Percentiles rank a stretch among this genome's conserved stretches.
Evolutionary conservation across 139 green algal genomes (phyloP).

Genomic region (Diplosphaera chodatii): DNA sequence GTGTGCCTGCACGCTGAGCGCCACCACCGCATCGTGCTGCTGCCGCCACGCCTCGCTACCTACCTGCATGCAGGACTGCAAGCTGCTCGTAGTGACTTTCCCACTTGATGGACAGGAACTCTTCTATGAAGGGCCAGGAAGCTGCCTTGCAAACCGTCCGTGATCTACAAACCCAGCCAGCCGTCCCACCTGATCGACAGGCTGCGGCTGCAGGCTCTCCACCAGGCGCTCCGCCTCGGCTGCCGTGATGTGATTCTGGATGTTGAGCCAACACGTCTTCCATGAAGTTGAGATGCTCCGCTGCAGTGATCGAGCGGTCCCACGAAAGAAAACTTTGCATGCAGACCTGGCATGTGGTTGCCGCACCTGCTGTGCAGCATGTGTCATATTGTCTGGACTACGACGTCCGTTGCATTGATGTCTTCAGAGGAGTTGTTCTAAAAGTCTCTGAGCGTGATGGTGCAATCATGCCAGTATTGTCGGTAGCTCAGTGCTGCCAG

Average conservation of each 20-base stretch:
- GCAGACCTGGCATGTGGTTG: too few species aligned
- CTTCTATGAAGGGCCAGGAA: not conserved
- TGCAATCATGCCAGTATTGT: too few species aligned
- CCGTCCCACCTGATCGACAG: conserved; percentile 39
- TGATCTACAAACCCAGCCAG: too few species aligned
- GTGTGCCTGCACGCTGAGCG: conserved; percentile 75
- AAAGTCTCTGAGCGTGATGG: too few species aligned
- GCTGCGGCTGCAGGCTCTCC: conserved; percentile 28
- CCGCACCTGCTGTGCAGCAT: too few species aligned
- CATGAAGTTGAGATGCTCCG: not conserved
- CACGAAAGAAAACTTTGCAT: too few species aligned
- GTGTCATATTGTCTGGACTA: too few species aligned
- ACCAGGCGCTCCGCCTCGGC: conserved; percentile 57
- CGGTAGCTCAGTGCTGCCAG: too few species aligned
- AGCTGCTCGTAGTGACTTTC: not conserved
- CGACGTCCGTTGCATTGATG: too few species aligned
- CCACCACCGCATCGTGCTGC: conserved; percentile 52
- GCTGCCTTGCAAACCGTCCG: not conserved
- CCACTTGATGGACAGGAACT: not conserved
- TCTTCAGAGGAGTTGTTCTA: too few species aligned
- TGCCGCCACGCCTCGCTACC: conserved; percentile 45
- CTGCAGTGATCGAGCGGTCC: too few species aligned
- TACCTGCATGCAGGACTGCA: conserved; percentile 25
- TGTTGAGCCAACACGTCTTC: not conserved
- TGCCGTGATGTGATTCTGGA: conserved; percentile 36